Percentiles rank a stretch among this genome's conserved stretches.
Evolutionary conservation across 2,329 filamentous ascomycete genomes (phyloP).

Genomic region (Rutstroemia sp.): DNA sequence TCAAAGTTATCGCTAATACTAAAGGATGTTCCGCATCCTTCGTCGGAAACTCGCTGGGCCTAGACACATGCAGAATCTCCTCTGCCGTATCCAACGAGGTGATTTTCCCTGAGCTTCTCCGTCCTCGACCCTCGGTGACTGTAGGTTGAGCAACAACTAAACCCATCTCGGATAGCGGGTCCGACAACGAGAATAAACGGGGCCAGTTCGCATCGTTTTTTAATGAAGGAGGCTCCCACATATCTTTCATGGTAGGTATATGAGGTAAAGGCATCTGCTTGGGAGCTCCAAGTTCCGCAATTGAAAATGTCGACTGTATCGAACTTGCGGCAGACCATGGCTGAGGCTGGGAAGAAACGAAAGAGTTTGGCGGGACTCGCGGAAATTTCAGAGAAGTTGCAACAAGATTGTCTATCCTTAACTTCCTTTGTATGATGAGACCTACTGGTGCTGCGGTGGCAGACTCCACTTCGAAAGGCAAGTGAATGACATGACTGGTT

Average conservation of each 20-base stretch:
- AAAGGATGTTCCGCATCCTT: slow-evolving; percentile 41
- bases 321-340: slow-evolving; percentile 42
- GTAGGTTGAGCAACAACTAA: slow-evolving; percentile 62
- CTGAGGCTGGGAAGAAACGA: slow-evolving; percentile 61
- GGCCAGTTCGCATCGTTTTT: slow-evolving; percentile 57
- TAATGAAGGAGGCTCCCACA: slow-evolving; percentile 48
- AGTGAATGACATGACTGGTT: slow-evolving; percentile 79
- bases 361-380: slow-evolving; percentile 72
- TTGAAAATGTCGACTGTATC: slow-evolving; percentile 46
- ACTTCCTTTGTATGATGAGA: slow-evolving; percentile 77
- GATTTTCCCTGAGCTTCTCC: slow-evolving; percentile 35
- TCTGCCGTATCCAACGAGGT: slow-evolving; percentile 66
- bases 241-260: slow-evolving; percentile 47
- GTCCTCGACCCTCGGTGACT: slow-evolving; percentile 29
- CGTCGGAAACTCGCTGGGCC: slow-evolving; percentile 45
- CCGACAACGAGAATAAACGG: slow-evolving; percentile 73
- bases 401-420: slow-evolving; percentile 42
- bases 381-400: slow-evolving; percentile 49
- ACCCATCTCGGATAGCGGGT: slow-evolving; percentile 80
- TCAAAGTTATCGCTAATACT: slow-evolving; percentile 72
- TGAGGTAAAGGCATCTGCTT: slow-evolving; percentile 46
- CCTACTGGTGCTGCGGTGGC: slow-evolving; percentile 78
- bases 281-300: slow-evolving; percentile 47
- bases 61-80: slow-evolving; percentile 76
- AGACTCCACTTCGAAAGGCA: slow-evolving; percentile 89